These are phyloP conservation scores for Penstemon newberryi DNA, from an alignment of 257 asterid genomes.

Conservation along the genomic window DNA sequence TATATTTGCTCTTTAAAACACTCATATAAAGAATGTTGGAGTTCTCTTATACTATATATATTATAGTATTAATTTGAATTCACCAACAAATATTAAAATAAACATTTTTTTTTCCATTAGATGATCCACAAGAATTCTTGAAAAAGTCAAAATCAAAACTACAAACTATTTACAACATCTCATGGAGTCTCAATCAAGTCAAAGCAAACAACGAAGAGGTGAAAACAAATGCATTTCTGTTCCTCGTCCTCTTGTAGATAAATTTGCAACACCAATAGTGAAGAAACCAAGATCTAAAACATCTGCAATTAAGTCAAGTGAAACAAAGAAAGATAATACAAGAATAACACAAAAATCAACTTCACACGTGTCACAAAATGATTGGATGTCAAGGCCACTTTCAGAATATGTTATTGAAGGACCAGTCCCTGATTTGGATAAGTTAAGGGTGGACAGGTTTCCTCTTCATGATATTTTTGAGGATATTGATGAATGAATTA, in stretches of 20 bases:
- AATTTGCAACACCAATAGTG: not conserved
- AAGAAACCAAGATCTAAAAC: not conserved
- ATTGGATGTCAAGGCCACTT: constrained; percentile 19
- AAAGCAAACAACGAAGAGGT: not conserved
- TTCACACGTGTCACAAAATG: not conserved
- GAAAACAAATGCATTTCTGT: not conserved
- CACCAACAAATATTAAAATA: too few species aligned
- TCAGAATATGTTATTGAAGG: not conserved
- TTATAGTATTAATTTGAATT: too few species aligned
- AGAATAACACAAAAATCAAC: not conserved
- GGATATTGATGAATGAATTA: too few species aligned
- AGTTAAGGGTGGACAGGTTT: not conserved
- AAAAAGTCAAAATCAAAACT: not conserved
- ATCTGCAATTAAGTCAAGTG: not conserved
- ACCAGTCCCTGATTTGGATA: constrained; percentile 11
- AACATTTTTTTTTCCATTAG: too few species aligned
- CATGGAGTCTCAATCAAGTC: constrained; percentile 1
- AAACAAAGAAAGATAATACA: not conserved
- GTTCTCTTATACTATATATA: too few species aligned
- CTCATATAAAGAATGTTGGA: too few species aligned
- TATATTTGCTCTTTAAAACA: too few species aligned
- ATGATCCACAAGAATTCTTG: too few species aligned
- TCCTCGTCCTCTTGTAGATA: not conserved
- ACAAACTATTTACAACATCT: not conserved
- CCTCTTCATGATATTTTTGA: not conserved